Conservation (phyloP, 495 filamentous ascomycete genomes). For the Talaromyces wortmannii region DNA sequence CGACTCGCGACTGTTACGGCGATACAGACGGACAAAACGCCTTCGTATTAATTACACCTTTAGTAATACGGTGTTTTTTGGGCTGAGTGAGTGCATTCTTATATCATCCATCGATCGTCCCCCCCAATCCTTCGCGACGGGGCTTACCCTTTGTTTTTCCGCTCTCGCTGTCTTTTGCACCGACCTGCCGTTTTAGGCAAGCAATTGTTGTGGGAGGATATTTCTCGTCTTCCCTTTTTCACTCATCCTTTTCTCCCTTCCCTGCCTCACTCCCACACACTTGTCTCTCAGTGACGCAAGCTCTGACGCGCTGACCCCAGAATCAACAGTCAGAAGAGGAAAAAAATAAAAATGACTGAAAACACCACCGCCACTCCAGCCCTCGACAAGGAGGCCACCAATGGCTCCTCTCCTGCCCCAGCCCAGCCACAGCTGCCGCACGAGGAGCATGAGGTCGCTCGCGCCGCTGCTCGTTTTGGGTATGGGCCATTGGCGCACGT, state of each 20-base stretch:
- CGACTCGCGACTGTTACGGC: too few relatives aligned
- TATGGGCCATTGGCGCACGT: constrained; percentile 64
- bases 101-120: too few relatives aligned
- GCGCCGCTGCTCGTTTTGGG: constrained; percentile 42
- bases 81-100: too few relatives aligned
- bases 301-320: background rate
- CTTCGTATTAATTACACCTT: too few relatives aligned
- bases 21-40: too few relatives aligned
- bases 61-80: too few relatives aligned
- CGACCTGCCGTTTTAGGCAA: background rate
- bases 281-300: background rate
- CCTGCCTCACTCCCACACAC: background rate
- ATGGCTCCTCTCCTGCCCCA: constrained; percentile 2
- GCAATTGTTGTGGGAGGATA: too few relatives aligned
- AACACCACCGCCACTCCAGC: constrained; percentile 12
- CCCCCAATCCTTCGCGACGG: too few relatives aligned
- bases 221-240: constrained; percentile 8
- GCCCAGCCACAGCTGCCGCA: constrained; percentile 30
- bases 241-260: constrained; percentile 7
- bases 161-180: background rate
- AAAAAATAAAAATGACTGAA: constrained; percentile 8
- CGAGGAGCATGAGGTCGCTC: constrained; percentile 39
- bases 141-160: constrained; percentile 10
- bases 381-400: constrained; percentile 31
- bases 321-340: background rate